phyloP scores from a whole-genome alignment of 768 basidiomycete species.

The Nidularia sp. region DNA sequence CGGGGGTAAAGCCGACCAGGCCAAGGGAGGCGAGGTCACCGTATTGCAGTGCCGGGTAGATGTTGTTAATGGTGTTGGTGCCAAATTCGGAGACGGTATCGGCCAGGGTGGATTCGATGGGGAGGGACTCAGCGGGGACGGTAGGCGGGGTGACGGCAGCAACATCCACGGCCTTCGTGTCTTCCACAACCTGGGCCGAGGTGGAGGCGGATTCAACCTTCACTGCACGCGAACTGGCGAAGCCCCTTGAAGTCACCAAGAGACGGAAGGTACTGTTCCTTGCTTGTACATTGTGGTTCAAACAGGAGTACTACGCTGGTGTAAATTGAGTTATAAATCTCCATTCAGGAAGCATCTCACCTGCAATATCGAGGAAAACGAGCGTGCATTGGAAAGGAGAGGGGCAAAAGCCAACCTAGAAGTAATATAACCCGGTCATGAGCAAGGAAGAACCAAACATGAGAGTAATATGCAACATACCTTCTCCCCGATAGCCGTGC shows the following conservation, averaged over 20 bases:
- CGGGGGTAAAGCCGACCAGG: slow-evolving; percentile 58
- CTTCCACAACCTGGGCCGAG: neutral
- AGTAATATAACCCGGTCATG: too few relatives aligned
- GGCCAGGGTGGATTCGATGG: too few relatives aligned
- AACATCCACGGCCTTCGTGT: neutral
- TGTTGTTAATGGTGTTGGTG: neutral
- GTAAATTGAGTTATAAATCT: neutral
- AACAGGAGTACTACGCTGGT: neutral
- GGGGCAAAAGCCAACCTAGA: neutral
- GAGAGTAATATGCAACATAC: too few relatives aligned
- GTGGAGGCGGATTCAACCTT: neutral
- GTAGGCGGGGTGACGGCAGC: neutral
- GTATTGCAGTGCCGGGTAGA: slow-evolving; percentile 49
- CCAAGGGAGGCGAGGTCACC: slow-evolving; percentile 73
- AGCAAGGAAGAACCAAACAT: too few relatives aligned
- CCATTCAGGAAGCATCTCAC: neutral
- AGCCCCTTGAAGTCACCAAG: neutral
- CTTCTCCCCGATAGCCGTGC: too few relatives aligned
- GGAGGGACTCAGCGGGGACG: too few relatives aligned
- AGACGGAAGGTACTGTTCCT: too few relatives aligned
- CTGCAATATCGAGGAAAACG: neutral
- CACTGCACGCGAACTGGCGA: neutral
- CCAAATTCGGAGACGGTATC: neutral
- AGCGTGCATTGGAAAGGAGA: neutral
- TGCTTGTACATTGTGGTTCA: neutral